These are phyloP conservation scores for Hevea brasiliensis DNA, from an alignment of 345 rosid genomes.

Conservation along the genomic window DNA sequence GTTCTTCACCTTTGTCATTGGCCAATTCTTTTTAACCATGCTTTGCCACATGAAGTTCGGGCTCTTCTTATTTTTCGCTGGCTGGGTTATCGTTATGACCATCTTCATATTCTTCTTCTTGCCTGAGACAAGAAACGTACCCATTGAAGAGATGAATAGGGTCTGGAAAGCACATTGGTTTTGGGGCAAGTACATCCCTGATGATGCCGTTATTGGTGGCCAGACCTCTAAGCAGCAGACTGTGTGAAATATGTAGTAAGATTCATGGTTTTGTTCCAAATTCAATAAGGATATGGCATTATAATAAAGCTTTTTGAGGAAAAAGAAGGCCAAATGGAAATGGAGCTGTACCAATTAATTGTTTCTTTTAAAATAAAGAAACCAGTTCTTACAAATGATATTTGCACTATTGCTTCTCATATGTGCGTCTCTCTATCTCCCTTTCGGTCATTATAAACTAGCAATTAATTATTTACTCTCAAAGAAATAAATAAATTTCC, in stretches of 20 bases:
- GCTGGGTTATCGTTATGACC: slow-evolving; percentile 41
- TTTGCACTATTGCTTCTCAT: too few relatives aligned
- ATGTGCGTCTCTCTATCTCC: too few relatives aligned
- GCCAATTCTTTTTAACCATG: slow-evolving; percentile 52
- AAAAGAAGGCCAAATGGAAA: neutral
- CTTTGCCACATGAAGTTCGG: slow-evolving; percentile 56
- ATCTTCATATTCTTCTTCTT: slow-evolving; percentile 38
- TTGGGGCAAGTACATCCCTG: slow-evolving; percentile 45
- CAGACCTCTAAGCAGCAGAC: neutral
- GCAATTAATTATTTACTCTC: too few relatives aligned
- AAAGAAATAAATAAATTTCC: too few relatives aligned
- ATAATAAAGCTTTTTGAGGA: too few relatives aligned
- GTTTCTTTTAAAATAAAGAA: neutral
- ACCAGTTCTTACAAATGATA: too few relatives aligned
- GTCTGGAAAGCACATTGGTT: slow-evolving; percentile 54
- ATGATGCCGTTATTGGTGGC: slow-evolving; percentile 24
- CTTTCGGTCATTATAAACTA: too few relatives aligned
- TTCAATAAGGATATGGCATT: neutral
- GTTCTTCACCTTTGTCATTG: slow-evolving; percentile 55
- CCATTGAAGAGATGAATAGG: slow-evolving; percentile 48
- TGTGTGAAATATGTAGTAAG: neutral
- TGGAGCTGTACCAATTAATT: neutral
- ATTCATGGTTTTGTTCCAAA: neutral
- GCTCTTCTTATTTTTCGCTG: slow-evolving; percentile 53
- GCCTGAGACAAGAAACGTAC: slow-evolving; percentile 52